These are phyloP conservation scores for Decorospora gaudefroyi DNA, from an alignment of 2,329 filamentous ascomycete genomes.

Conservation along the genomic window DNA sequence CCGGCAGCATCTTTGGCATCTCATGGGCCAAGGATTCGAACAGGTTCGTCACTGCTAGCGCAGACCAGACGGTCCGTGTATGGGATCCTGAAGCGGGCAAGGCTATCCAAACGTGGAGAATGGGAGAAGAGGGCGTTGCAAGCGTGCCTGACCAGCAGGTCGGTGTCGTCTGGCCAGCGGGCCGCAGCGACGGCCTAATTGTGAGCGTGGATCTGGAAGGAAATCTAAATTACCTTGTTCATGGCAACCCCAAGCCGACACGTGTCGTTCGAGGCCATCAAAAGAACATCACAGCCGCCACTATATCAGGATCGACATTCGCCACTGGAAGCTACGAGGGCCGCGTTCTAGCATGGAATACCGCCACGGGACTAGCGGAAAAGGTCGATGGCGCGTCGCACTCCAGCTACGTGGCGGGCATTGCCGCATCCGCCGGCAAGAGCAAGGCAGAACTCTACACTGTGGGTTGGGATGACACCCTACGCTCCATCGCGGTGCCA, in stretches of 20 bases:
- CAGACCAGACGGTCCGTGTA: slow-evolving; percentile 90
- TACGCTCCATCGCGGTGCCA: slow-evolving; percentile 76
- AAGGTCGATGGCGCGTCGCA: slow-evolving; percentile 79
- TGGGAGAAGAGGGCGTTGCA: slow-evolving; percentile 73
- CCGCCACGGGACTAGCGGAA: slow-evolving; percentile 68
- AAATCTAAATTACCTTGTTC: slow-evolving; percentile 84
- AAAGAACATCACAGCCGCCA: slow-evolving; percentile 83
- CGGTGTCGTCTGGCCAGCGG: slow-evolving; percentile 86
- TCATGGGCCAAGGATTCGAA: slow-evolving; percentile 89
- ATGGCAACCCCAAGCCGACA: slow-evolving; percentile 70
- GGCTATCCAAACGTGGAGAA: slow-evolving; percentile 78
- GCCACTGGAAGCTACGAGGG: slow-evolving; percentile 95
- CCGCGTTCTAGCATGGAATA: slow-evolving; percentile 81
- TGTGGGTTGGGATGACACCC: slow-evolving; percentile 91
- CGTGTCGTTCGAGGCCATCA: slow-evolving; percentile 84
- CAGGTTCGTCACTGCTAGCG: slow-evolving; percentile 85
- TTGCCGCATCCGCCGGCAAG: slow-evolving; percentile 57
- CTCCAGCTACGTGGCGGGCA: slow-evolving; percentile 81
- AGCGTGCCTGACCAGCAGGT: slow-evolving; percentile 87
- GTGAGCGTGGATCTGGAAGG: slow-evolving; percentile 88
- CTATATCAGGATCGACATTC: slow-evolving; percentile 65
- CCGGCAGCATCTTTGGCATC: slow-evolving; percentile 88
- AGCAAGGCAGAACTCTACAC: slow-evolving; percentile 67
- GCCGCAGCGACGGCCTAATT: slow-evolving; percentile 80
- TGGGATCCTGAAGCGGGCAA: slow-evolving; percentile 87